Percentiles rank a stretch among this genome's conserved stretches.
These are phyloP conservation scores for Gossypium gossypioides DNA, from an alignment of 441 rosid species.

Conservation along the genomic window DNA sequence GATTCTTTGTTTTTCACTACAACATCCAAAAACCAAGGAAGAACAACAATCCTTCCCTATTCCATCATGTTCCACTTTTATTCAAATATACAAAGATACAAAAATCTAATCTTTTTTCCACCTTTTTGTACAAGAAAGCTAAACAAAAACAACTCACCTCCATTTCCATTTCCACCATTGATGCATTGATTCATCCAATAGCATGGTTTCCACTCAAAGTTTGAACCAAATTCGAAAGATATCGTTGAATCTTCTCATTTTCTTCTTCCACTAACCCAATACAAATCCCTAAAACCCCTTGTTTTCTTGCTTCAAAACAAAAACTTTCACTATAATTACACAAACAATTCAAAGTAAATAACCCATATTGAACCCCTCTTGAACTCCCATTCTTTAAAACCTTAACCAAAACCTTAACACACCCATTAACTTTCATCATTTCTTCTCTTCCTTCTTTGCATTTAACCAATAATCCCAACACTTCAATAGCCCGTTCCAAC, in stretches of 20 bases:
- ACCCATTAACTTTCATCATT: conserved; percentile 44
- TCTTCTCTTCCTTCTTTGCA: conserved; percentile 78
- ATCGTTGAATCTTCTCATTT: conserved; percentile 66
- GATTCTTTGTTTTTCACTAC: conserved; percentile 14
- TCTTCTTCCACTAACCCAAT: conserved; percentile 54
- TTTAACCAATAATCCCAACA: conserved; percentile 69
- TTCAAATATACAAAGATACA: conserved; percentile 46
- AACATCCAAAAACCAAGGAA: conserved; percentile 15
- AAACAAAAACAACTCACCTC: conserved; percentile 33
- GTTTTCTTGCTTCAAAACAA: conserved; percentile 34
- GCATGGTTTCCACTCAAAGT: conserved; percentile 34
- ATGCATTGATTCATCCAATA: conserved; percentile 23
- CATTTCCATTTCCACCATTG: conserved; percentile 22
- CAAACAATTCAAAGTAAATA: conserved; percentile 53
- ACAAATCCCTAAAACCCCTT: conserved; percentile 59
- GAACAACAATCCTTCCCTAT: background rate
- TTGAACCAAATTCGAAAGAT: conserved; percentile 49
- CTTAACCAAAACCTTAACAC: conserved; percentile 47
- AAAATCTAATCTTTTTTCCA: conserved; percentile 24
- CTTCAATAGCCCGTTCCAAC: conserved; percentile 75
- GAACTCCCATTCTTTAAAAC: conserved; percentile 50
- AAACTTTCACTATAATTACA: conserved; percentile 44
- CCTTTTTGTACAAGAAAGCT: conserved; percentile 38
- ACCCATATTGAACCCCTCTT: conserved; percentile 58
- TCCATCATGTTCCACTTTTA: conserved; percentile 31